Conservation (phyloP, 257 asterid genomes). For the Verbena officinalis region DNA sequence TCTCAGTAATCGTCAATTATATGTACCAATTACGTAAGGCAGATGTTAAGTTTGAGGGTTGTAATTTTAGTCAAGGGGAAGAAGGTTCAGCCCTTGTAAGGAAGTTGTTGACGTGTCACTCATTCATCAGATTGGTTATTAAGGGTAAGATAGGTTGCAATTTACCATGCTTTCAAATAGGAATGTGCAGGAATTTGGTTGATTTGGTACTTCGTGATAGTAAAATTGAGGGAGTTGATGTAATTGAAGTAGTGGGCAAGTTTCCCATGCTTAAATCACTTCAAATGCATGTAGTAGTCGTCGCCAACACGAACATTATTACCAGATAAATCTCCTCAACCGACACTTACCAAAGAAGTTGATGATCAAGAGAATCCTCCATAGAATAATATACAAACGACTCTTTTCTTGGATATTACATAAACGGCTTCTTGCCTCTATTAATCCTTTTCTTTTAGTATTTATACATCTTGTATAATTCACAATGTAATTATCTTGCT, state of each 20-base stretch:
- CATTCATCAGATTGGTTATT: neutral
- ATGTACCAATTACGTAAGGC: neutral
- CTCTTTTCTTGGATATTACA: no score
- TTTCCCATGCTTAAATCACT: constrained; percentile 2
- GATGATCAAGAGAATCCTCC: no score
- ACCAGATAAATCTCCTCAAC: no score
- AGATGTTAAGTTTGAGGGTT: neutral
- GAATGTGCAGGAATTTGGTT: neutral
- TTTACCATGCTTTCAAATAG: constrained; percentile 13
- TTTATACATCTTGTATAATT: no score
- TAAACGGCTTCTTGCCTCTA: no score
- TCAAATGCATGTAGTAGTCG: neutral
- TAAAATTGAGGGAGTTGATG: constrained; percentile 1
- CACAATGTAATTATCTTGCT: no score
- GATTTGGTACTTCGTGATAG: neutral
- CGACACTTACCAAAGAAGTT: no score
- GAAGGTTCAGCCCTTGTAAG: neutral
- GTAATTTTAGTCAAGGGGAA: neutral
- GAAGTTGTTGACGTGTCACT: neutral
- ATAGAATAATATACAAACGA: no score
- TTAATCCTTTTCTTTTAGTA: no score
- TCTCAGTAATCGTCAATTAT: neutral
- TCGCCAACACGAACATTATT: neutral
- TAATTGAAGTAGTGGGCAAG: neutral
- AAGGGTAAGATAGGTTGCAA: neutral